A percentile compares a stretch with the other conserved stretches of the same genome.
Evolutionary conservation across 116 monocot genomes (phyloP).

Genomic region (Posidonia oceanica): DNA sequence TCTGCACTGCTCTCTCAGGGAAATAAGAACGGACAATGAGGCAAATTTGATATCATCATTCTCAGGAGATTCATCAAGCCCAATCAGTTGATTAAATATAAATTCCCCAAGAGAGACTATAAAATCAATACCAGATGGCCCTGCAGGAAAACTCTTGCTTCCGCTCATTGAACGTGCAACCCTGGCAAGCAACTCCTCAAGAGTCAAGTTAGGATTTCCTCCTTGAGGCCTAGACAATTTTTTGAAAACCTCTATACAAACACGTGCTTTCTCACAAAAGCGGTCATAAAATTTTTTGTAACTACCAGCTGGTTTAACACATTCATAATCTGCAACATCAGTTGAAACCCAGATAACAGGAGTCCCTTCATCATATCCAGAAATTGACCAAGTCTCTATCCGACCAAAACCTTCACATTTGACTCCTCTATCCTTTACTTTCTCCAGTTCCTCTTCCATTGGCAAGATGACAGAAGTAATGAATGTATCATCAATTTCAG

Average conservation of each 20-base stretch:
- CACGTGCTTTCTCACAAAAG: conserved; percentile 71
- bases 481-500: conserved; percentile 68
- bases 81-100: conserved; percentile 78
- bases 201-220: conserved; percentile 65
- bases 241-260: conserved; percentile 72
- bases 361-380: conserved; percentile 94
- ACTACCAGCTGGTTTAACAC: conserved; percentile 67
- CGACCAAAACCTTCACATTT: conserved; percentile 89
- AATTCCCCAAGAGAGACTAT: conserved; percentile 85
- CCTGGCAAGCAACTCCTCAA: conserved; percentile 85
- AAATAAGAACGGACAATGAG: conserved; percentile 51
- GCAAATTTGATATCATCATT: conserved; percentile 34
- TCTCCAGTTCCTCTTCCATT: conserved; percentile 76
- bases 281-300: conserved; percentile 71
- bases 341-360: conserved; percentile 87
- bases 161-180: conserved; percentile 76
- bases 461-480: conserved; percentile 93
- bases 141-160: conserved; percentile 36
- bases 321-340: conserved; percentile 88
- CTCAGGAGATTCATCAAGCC: conserved; percentile 51
- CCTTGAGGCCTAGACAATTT: conserved; percentile 55
- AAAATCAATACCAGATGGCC: conserved; percentile 54
- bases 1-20: conserved; percentile 68
- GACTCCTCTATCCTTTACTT: conserved; percentile 66
- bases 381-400: conserved; percentile 89